Evolutionary conservation across 2,329 filamentous ascomycete genomes (phyloP).

Genomic region (Colletotrichum gloeosporioides): DNA sequence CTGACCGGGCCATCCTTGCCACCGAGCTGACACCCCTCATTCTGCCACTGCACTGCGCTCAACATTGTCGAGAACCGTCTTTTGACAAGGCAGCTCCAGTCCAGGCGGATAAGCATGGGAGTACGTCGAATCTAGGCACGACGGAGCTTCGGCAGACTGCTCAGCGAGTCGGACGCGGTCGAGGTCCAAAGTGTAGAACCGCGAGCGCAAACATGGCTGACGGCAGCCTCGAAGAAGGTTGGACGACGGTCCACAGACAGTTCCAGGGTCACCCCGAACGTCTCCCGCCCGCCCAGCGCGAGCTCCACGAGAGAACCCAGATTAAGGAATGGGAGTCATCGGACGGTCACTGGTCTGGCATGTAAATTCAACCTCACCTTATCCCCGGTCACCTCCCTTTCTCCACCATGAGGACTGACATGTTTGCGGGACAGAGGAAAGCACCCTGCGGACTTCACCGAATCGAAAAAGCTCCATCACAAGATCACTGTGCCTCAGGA

Average conservation of each 20-base stretch:
- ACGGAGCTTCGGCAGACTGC: not conserved
- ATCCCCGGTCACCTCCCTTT: not conserved
- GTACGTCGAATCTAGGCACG: not conserved
- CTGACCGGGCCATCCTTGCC: not conserved
- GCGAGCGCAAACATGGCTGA: slow-evolving; percentile 25
- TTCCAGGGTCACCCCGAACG: slow-evolving; percentile 28
- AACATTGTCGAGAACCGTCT: not conserved
- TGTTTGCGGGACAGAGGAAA: slow-evolving; percentile 28
- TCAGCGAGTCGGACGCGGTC: not conserved
- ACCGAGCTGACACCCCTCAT: not conserved
- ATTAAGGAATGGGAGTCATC: slow-evolving; percentile 30
- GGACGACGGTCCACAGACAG: slow-evolving; percentile 28
- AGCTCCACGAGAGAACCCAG: slow-evolving; percentile 28
- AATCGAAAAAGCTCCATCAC: slow-evolving; percentile 32
- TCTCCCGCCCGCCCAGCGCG: slow-evolving; percentile 27
- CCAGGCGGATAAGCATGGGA: not conserved
- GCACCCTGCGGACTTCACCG: slow-evolving; percentile 28
- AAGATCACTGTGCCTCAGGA: slow-evolving; percentile 27
- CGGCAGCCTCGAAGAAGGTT: slow-evolving; percentile 26
- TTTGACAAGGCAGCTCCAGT: not conserved
- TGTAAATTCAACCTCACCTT: slow-evolving; percentile 22
- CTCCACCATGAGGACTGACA: not conserved
- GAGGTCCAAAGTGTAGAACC: not conserved
- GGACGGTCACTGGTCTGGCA: slow-evolving; percentile 30
- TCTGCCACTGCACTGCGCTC: not conserved